Conservation (phyloP, 208 protist species). For the Leishmania tropica region DNA sequence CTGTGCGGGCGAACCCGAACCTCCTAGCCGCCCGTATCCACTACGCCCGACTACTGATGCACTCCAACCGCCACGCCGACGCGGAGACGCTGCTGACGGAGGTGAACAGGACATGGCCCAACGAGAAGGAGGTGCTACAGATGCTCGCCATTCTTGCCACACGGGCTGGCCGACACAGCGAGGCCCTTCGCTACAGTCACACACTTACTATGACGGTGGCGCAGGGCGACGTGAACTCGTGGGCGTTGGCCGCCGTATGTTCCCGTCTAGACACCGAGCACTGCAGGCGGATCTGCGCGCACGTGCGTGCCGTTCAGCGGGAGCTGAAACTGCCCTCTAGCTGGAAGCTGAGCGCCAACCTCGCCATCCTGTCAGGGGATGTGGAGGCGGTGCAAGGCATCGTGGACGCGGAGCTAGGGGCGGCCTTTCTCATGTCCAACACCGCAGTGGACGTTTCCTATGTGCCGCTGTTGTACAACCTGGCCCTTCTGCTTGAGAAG, state of each 20-base stretch:
- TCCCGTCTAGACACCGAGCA: conserved; percentile 62
- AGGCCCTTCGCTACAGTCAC: conserved; percentile 64
- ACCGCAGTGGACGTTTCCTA: conserved; percentile 38
- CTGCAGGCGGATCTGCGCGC: conserved; percentile 35
- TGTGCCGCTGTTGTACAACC: conserved; percentile 84
- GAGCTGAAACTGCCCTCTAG: conserved; percentile 43
- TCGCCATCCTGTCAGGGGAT: conserved; percentile 57
- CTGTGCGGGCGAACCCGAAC: conserved; percentile 61
- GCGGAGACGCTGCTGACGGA: conserved; percentile 55
- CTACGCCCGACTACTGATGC: conserved; percentile 67
- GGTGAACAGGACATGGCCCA: conserved; percentile 64
- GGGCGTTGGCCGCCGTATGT: conserved; percentile 71
- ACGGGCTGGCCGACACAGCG: conserved; percentile 54
- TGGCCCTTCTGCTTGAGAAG: conserved; percentile 70
- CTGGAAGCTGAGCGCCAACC: conserved; percentile 71
- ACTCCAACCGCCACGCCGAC: conserved; percentile 46
- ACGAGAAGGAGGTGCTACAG: conserved; percentile 82
- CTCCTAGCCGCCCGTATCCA: conserved; percentile 76
- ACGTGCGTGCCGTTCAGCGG: conserved; percentile 52
- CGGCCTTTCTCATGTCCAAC: conserved; percentile 44
- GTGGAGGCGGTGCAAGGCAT: conserved; percentile 68
- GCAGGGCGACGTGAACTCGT: conserved; percentile 67
- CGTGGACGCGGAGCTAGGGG: conserved; percentile 73
- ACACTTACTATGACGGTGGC: conserved; percentile 66
- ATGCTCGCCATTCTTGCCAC: conserved; percentile 70